A percentile compares a stretch with the other conserved stretches of the same genome.
Conservation (phyloP, 78 protist genomes). For the Creolimax fragrantissima region DNA sequence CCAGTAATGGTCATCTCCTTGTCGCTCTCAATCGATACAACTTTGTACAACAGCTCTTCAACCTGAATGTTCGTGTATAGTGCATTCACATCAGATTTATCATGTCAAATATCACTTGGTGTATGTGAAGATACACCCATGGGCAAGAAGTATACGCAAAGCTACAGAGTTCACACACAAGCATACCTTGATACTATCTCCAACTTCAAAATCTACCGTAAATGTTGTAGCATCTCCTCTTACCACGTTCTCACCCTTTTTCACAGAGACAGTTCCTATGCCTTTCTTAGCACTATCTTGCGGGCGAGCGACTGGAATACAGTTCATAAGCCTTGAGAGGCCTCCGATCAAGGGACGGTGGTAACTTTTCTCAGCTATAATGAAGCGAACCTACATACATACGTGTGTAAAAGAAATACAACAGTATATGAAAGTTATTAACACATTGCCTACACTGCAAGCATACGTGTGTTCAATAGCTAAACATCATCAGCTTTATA, state of each 20-base stretch:
- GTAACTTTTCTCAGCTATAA: neutral
- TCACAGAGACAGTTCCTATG: neutral
- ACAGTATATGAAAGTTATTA: neutral
- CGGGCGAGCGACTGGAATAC: neutral
- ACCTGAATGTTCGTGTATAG: neutral
- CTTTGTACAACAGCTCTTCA: neutral
- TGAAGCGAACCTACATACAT: neutral
- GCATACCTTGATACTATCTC: neutral
- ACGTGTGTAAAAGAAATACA: no score
- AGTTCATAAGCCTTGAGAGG: neutral
- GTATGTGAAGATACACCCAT: no score
- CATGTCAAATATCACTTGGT: no score
- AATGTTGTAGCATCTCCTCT: neutral
- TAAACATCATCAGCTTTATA: neutral
- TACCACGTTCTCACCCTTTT: neutral
- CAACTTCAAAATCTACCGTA: neutral
- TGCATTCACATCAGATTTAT: no score
- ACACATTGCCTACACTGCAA: neutral
- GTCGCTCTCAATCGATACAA: neutral
- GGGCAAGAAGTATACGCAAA: no score
- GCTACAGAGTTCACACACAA: no score
- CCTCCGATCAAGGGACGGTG: constrained; percentile 1
- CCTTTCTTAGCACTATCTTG: neutral
- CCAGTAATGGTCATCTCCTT: neutral
- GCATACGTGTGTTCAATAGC: neutral